Evolutionary conservation across 345 rosid species (phyloP).

Genomic region (Sapria himalayana): DNA sequence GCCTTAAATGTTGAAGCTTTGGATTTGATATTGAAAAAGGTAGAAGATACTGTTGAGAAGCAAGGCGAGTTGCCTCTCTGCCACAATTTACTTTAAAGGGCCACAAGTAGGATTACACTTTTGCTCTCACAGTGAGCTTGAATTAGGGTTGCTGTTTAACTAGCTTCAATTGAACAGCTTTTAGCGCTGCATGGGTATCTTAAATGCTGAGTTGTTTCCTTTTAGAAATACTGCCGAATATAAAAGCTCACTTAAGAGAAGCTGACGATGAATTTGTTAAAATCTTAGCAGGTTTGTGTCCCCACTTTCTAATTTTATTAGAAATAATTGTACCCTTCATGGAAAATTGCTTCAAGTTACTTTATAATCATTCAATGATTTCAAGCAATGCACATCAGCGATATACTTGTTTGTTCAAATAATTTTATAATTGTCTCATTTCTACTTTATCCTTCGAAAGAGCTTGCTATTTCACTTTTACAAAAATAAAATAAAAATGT

Average conservation of each 20-base stretch:
- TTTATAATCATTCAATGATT: no score
- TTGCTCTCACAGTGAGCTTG: slow-evolving; percentile 7
- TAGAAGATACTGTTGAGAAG: slow-evolving; percentile 23
- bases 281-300: slow-evolving; percentile 41
- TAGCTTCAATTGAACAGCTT: not conserved
- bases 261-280: slow-evolving; percentile 69
- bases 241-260: slow-evolving; percentile 44
- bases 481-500: no score
- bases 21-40: slow-evolving; percentile 24
- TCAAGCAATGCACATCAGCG: no score
- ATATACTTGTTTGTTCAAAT: no score
- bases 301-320: not conserved
- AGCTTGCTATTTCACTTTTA: no score
- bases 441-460: no score
- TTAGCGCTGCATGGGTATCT: not conserved
- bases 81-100: not conserved
- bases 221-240: slow-evolving; percentile 28
- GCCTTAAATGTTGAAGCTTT: slow-evolving; percentile 25
- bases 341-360: no score
- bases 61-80: slow-evolving; percentile 21
- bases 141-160: slow-evolving; percentile 6
- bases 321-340: no score
- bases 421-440: no score
- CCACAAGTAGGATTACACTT: slow-evolving; percentile 1
- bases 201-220: not conserved